Base-by-base conservation (phyloP, 1,284 basidiomycete species). In the Melanopsichium pennsylvanicum region DNA sequence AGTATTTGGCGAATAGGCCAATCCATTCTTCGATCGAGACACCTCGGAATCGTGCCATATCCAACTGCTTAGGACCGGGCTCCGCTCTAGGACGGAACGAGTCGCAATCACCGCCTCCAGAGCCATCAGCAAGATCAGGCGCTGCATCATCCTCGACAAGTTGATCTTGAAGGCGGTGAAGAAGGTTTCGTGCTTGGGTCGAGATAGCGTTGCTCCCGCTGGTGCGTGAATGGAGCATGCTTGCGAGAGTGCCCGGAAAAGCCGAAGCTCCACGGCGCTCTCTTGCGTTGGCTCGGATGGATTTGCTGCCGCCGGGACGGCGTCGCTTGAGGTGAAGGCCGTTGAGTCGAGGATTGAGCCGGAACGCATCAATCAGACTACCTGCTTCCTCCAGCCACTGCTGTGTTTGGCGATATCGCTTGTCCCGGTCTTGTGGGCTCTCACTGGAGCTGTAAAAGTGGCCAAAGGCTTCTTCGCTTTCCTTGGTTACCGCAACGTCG, bases 11-110 rank as follows among this genome's bases (percentile, higher is more conserved):
- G 71, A 93, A 88, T 18, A 97, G 79, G 4, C 85, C 84, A 42
- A 95, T 81, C 95, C 95, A 97, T 45, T 91, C 88, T 55, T 90
- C 88, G 68, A 93, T 90, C 2, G 84, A 84, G n/a, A 96, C 85
- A 0, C 90, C 90, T 6, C 93, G 88, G 81, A 95, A 97, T 1
- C 67, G 37, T 15, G 51, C 37, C 61, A 49, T 37, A 25, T 62
- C 61, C 18, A 66, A 40, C 43, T 72, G 66, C 22, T 61, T 58
- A 13, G 63, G 62, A 19, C 52, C 59, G 3, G 52, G 45, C 25
- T 57, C 86, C 12, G 23, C 39, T 26, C 47, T 49, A 2, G 33
- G 16, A 9, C 43, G 44, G 25, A 25, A 37, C 5, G 22, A 13
- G 43, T 86, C 84, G 1, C 88, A 84, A 38, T 83, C 85, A 11